Evolutionary conservation across 2,329 filamentous ascomycete species (phyloP), one percentile per base, ranked within the genome.

Genomic region (Penicillium hordei): DNA sequence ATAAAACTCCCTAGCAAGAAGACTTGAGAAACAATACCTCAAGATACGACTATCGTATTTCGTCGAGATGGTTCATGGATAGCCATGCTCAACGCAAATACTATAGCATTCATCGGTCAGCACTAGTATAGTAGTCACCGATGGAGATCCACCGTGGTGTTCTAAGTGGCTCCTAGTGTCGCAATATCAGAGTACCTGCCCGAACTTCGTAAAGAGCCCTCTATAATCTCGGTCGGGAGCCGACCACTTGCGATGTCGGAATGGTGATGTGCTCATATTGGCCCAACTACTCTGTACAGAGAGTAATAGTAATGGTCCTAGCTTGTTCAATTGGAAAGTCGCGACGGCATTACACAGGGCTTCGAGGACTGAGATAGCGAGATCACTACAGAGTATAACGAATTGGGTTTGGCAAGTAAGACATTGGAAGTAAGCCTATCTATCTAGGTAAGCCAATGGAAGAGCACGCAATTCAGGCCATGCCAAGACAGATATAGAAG

Each of bases 81-180:
- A 7, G n/a, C 9, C 8, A n/a, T 42, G 19, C 29, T 52, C 29
- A 21, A 17, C 21, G 7, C 15, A 9, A 23, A 3, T 42, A 17
- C 10, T 9, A 31, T 29, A 10, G 23, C 21, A 23, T 25, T 13
- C 10, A 12, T 13, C 12, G 43, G 27, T n/a, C 23, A 44, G 42
- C 43, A 31, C 25, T 31, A 17, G 34, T 3, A n/a, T 38, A 19
- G 17, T n/a, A 31, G n/a, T 38, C 27, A 49, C 25, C 42, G 9
- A 19, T 4, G 13, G n/a, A 55, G 45, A 51, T 50, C 46, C 38
- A 50, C 45, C 9, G 17, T 27, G 29, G 1, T 42, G 9, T 27
- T 44, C 40, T 58, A 42, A 60, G 44, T 62, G 60, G 61, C 27
- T 33, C 31, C 34, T 13, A 36, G 52, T 62, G 57, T 58, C 60